phyloP scores from a whole-genome alignment of 108 stramenopile genomes.

The Cyclotella cryptica region DNA sequence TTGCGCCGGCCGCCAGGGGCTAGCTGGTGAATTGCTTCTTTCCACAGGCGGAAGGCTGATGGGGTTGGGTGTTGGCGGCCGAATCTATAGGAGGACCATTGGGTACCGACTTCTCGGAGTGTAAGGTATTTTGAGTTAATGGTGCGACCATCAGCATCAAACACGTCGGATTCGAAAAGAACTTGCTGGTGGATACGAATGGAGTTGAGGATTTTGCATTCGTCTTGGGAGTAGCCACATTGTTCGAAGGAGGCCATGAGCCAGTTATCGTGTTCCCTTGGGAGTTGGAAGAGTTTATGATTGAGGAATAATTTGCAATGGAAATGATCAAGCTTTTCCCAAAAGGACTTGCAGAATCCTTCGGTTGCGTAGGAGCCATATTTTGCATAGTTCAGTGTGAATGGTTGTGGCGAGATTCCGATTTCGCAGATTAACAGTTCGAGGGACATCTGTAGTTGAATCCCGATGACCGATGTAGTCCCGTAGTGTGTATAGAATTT shows the following conservation, averaged over 20 bases:
- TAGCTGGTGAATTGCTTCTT: background rate
- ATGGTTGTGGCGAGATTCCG: slow-evolving; percentile 13
- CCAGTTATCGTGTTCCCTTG: slow-evolving; percentile 9
- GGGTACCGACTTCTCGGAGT: background rate
- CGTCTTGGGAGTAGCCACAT: background rate
- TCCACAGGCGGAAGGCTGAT: background rate
- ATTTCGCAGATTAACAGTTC: background rate
- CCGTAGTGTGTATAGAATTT: slow-evolving; percentile 16
- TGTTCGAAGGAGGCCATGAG: slow-evolving; percentile 7
- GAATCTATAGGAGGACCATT: slow-evolving; percentile 10
- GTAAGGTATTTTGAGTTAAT: slow-evolving; percentile 20
- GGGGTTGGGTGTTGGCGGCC: background rate
- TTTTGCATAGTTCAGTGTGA: background rate
- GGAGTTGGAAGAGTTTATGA: too few relatives aligned
- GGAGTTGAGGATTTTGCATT: slow-evolving; percentile 11
- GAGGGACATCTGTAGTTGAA: slow-evolving; percentile 5
- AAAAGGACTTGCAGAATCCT: slow-evolving; percentile 7
- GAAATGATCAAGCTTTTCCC: too few relatives aligned
- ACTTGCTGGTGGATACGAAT: slow-evolving; percentile 29
- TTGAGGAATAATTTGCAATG: too few relatives aligned
- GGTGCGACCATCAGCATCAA: background rate
- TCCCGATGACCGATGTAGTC: background rate
- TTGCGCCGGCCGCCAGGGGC: background rate
- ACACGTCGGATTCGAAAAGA: too few relatives aligned
- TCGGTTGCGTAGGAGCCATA: background rate